Conservation (phyloP, 345 rosid genomes). For the thale cress (Arabidopsis thaliana) region TAIR10.1 NC_003076.8:3827501-3828000, state of each 20-base stretch:
- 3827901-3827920: neutral
- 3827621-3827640: neutral
- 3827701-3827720: neutral
- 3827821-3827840: constrained; percentile 80
- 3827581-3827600: neutral
- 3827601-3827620: neutral
- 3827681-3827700: constrained; percentile 3
- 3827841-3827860: constrained; percentile 87
- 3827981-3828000: constrained; percentile 99
- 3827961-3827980: constrained; percentile 11
- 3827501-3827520: neutral
- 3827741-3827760: constrained; percentile 10
- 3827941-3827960: neutral
- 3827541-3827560: neutral
- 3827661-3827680: constrained; percentile 13
- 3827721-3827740: constrained; percentile 13
- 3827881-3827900: constrained; percentile 59
- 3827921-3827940: neutral
- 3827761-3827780: neutral
- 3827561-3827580: too few species aligned
- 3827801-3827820: constrained; percentile 67
- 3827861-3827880: constrained; percentile 80
- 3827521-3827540: constrained; percentile 3
- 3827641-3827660: neutral
- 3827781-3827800: constrained; percentile 30